phyloP scores from a whole-genome alignment of 495 filamentous ascomycete species.

The Cryomyces antarcticus region DNA sequence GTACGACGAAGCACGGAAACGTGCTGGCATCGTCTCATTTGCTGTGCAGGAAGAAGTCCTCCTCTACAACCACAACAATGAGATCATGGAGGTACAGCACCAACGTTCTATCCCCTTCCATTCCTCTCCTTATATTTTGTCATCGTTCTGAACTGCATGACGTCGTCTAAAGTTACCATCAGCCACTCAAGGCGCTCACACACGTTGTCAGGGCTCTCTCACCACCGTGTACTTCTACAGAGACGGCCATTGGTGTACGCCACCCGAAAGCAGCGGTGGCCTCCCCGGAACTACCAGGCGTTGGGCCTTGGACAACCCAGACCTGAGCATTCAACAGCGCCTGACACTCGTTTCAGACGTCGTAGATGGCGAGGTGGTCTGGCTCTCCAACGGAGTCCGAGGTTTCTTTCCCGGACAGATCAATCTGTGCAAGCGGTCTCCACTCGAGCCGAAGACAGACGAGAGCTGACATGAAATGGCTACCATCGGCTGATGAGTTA shows the following conservation, averaged over 20 bases:
- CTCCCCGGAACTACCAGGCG: constrained; percentile 64
- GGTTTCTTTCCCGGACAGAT: constrained; percentile 40
- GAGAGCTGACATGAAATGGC: no score
- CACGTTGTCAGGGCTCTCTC: constrained; percentile 27
- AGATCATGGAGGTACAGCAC: constrained; percentile 51
- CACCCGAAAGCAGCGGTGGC: constrained; percentile 44
- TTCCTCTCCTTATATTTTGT: no score
- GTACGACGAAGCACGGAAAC: constrained; percentile 11
- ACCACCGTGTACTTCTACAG: constrained; percentile 66
- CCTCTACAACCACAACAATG: constrained; percentile 40
- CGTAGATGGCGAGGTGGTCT: constrained; percentile 51
- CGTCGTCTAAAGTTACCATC: no score
- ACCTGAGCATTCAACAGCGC: constrained; percentile 17
- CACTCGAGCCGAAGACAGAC: no score
- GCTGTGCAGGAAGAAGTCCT: constrained; percentile 47
- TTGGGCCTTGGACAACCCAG: constrained; percentile 36
- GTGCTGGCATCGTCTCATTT: constrained; percentile 29
- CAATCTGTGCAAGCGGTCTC: background rate
- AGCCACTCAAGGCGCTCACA: no score
- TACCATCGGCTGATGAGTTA: no score
- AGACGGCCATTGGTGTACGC: constrained; percentile 45
- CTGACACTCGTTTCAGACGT: constrained; percentile 40
- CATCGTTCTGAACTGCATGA: no score
- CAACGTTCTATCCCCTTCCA: no score
- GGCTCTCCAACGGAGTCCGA: constrained; percentile 71